Percentiles rank a stretch among this genome's conserved stretches.
These are phyloP conservation scores for Penicillium paradoxum DNA, from an alignment of 495 filamentous ascomycete species.

Conservation along the genomic window DNA sequence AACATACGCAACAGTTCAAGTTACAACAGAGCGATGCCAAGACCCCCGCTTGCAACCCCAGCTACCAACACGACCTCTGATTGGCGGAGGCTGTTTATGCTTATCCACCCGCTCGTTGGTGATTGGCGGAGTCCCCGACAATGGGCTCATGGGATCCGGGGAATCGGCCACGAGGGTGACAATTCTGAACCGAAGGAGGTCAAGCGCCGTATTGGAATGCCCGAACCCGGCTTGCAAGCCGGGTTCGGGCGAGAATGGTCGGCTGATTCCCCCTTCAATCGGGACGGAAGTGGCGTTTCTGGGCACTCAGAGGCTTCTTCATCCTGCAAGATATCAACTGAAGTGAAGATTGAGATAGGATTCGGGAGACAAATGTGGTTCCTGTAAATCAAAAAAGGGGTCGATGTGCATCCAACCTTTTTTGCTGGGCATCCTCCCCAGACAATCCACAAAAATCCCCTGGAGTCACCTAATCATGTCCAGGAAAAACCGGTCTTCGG, in stretches of 20 bases:
- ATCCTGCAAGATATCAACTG: background rate
- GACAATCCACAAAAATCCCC: slow-evolving; percentile 1
- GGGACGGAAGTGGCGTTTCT: slow-evolving; percentile 11
- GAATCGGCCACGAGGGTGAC: slow-evolving; percentile 19
- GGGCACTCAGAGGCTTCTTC: background rate
- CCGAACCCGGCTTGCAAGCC: slow-evolving; percentile 11
- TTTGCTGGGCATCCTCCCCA: slow-evolving; percentile 2
- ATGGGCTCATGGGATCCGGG: slow-evolving; percentile 22
- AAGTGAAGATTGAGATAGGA: background rate
- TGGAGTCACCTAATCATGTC: background rate
- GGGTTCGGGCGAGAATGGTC: slow-evolving; percentile 11
- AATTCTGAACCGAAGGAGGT: slow-evolving; percentile 8
- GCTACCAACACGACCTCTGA: background rate
- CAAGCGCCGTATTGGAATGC: slow-evolving; percentile 7
- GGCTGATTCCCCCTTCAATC: slow-evolving; percentile 6
- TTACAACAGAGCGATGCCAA: slow-evolving; percentile 13
- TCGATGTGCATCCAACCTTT: background rate
- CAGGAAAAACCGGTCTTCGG: background rate
- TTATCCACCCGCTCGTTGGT: background rate
- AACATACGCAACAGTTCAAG: background rate
- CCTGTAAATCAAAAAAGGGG: background rate
- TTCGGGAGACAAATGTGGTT: slow-evolving; percentile 3
- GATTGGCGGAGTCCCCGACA: slow-evolving; percentile 12
- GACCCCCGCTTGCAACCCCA: slow-evolving; percentile 20
- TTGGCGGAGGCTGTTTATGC: slow-evolving; percentile 7